Conservation (phyloP, 805 yeast species). For the Kockiozyma suomiensis region DNA sequence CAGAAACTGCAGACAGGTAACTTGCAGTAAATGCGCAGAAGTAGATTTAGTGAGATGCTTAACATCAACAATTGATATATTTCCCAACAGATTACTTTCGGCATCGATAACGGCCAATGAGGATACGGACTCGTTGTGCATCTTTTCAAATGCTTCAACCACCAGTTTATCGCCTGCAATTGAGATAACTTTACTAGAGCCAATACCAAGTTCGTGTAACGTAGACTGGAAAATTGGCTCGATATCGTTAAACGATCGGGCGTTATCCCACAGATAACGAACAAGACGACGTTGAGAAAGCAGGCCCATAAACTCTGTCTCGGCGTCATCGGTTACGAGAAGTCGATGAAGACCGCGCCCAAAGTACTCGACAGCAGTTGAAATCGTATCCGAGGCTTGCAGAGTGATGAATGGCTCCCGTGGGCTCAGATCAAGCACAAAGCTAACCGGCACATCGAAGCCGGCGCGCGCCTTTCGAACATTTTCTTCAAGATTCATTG, state of each 20-base stretch:
- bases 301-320: conserved; percentile 66
- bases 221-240: conserved; percentile 73
- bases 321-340: conserved; percentile 64
- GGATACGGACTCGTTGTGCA: conserved; percentile 79
- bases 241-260: conserved; percentile 78
- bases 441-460: conserved; percentile 86
- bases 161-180: conserved; percentile 85
- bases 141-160: conserved; percentile 81
- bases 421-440: conserved; percentile 80
- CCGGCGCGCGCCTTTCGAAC: conserved; percentile 75
- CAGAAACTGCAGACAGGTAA: conserved; percentile 84
- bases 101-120: conserved; percentile 92
- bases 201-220: conserved; percentile 69
- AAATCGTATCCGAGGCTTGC: conserved; percentile 60
- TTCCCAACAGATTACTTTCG: conserved; percentile 75
- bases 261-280: conserved; percentile 88
- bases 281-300: conserved; percentile 88
- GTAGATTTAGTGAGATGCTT: conserved; percentile 76
- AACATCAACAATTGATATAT: conserved; percentile 93
- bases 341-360: conserved; percentile 97
- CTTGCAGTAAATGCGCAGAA: conserved; percentile 77
- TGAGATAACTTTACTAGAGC: conserved; percentile 69
- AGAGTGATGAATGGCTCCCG: conserved; percentile 86
- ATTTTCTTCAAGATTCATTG: conserved; percentile 44
- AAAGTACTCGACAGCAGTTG: conserved; percentile 77